A percentile compares a stretch with the other conserved stretches of the same genome.
phyloP scores from a whole-genome alignment of 495 filamentous ascomycete genomes.

The Xylaria castorea region DNA sequence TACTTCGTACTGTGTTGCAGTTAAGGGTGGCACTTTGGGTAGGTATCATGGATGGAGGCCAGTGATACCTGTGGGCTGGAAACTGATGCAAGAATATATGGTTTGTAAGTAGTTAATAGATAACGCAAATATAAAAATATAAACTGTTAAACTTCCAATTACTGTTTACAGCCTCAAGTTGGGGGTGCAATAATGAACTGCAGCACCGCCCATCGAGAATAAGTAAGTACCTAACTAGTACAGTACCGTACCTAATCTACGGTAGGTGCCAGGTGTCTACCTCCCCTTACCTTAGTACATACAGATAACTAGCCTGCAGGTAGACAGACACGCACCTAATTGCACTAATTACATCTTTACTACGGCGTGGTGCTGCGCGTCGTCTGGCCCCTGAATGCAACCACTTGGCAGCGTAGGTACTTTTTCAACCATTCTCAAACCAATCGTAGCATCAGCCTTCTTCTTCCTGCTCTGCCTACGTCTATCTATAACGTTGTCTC shows the following conservation, averaged over 20 bases:
- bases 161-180: background rate
- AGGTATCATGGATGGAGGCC: background rate
- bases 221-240: no score
- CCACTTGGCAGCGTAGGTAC: constrained; percentile 4
- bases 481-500: background rate
- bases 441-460: constrained; percentile 5
- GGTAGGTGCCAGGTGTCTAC: background rate
- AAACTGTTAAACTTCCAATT: background rate
- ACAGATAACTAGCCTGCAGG: background rate
- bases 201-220: background rate
- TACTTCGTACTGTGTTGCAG: background rate
- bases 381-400: constrained; percentile 13
- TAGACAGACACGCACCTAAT: background rate
- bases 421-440: constrained; percentile 3
- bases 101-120: background rate
- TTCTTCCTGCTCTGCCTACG: background rate
- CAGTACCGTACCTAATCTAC: no score
- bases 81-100: background rate
- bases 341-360: constrained; percentile 16
- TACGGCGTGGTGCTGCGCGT: constrained; percentile 5
- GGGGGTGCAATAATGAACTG: background rate
- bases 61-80: background rate
- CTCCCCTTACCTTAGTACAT: background rate
- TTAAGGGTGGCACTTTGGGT: background rate
- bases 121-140: background rate